Evolutionary conservation across 345 rosid genomes (phyloP), one percentile per base, ranked within the genome.

Genomic region (Sonneratia alba): DNA sequence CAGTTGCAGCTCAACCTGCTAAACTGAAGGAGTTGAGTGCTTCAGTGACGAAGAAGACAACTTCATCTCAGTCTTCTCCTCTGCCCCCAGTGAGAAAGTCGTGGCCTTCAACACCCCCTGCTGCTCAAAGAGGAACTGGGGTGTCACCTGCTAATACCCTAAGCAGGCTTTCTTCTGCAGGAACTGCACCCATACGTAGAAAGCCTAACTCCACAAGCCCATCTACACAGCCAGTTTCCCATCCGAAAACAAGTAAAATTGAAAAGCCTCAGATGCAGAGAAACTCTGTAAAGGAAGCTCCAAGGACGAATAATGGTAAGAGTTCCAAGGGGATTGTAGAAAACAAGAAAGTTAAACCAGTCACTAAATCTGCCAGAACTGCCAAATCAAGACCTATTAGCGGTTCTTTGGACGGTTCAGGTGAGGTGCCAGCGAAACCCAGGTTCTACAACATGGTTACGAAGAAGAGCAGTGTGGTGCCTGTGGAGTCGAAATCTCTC

Each of bases 381-480:
- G 78, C 70, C 34, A 82, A 79, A 70, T 70, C 78, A 55, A 83
- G 78, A 79, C 76, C 57, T 43, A 71, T 76, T 32, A 77, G 77
- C 19, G 76, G 77, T 56, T 65, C 81, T 43, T 76, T 51, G 48
- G 86, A 81, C 68, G 53, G 68, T 71, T 74, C 87, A 71, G 74
- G 57, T 61, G 68, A 57, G 22, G 79, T 68, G 80, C 75, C 73
- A 5, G 74, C 78, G 19, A 86, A 86, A 69, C 86, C 87, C 76
- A 80, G 82, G 77, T 76, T 84, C 71, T 77, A 76, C 79, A 80
- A 78, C 73, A 88, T 80, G 74, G 78, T 78, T 67, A 85, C 88
- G 70, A 88, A 78, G 81, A 88, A 86, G 78, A 74, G 90, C 77
- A 86, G 84, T 72, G 83, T 86, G 36, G 89, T 82, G 64, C 90